Evolutionary conservation across 2,329 filamentous ascomycete species (phyloP).

Genomic region (Penicillium frequentans): DNA sequence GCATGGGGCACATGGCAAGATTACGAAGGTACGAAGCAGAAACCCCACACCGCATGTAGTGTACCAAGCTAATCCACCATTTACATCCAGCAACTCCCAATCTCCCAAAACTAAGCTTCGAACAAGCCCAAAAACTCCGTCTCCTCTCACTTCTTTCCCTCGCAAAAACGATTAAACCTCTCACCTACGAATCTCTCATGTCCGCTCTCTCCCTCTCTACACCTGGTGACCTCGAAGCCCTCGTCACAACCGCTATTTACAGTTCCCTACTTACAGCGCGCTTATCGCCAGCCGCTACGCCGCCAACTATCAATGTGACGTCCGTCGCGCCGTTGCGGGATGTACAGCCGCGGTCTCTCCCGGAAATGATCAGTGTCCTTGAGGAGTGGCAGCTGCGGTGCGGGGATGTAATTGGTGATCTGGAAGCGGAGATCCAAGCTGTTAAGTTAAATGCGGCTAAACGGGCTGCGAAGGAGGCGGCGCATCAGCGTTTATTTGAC

Average conservation of each 20-base stretch:
- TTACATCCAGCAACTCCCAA: conserved; percentile 32
- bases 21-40: conserved; percentile 59
- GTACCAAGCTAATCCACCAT: conserved; percentile 30
- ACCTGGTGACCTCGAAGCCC: conserved; percentile 72
- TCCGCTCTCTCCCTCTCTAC: conserved; percentile 65
- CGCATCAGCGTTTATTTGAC: conserved; percentile 52
- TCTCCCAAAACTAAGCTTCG: conserved; percentile 70
- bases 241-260: conserved; percentile 87
- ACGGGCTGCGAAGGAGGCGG: conserved; percentile 53
- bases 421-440: conserved; percentile 71
- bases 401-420: conserved; percentile 66
- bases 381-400: conserved; percentile 78
- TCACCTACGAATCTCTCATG: conserved; percentile 73
- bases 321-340: conserved; percentile 85
- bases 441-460: conserved; percentile 62
- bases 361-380: conserved; percentile 67
- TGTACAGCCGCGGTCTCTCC: conserved; percentile 70
- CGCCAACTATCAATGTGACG: conserved; percentile 72
- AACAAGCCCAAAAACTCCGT: conserved; percentile 80
- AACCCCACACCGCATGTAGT: too few species aligned
- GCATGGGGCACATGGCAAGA: conserved; percentile 85
- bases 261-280: conserved; percentile 77
- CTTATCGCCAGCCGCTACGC: conserved; percentile 81
- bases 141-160: conserved; percentile 87
- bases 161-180: conserved; percentile 63